Base-by-base conservation (phyloP, 1,284 basidiomycete species). In the Chondrostereum purpureum region DNA sequence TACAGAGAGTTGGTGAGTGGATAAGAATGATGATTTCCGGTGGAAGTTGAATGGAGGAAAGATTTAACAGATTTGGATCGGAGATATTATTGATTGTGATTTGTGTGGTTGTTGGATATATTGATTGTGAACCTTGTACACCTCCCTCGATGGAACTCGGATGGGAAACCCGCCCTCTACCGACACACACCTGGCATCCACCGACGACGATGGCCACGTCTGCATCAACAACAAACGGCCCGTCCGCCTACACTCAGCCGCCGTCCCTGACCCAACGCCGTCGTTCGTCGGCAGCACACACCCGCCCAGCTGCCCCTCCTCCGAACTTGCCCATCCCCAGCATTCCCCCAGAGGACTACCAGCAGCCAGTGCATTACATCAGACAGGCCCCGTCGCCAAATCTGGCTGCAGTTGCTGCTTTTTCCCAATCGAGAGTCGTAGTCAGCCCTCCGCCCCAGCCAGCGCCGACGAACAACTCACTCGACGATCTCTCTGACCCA, bases 271-370 rank as follows among this genome's bases (percentile, higher is more conserved):
- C 67, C 19, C 70, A 73, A 49, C 75, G 82, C 44, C 77, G 85
- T 49, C 80, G 83, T 53, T 85, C 83, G 18, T 76, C 78, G 40
- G 78, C 75, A 41, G 74, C 76, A n/a, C 70, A 76, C 55, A 66
- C 69, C 22, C 74, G 78, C 40, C 82, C 83, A 11, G 73, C 79
- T 27, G 79, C 66, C 2, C 83, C 84, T n/a, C 83, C 84, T 24
- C 84, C 84, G n/a, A 77, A 67, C 55, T 73, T 77, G 52, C 85
- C 83, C 44, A 85, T 87, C 50, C 83, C 83, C 37, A 78, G 67
- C 55, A 56, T 84, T 37, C 84, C 73, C 42, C 48, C 49, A 50
- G 44, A 56, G 53, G 46, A 58, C 50, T 49, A 50, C 17, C 53
- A 47, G 54, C 70, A 57, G 53, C 55, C 64, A 53, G 61, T 49